Evolutionary conservation across 441 rosid species (phyloP), one percentile per base, ranked within the genome.

Genomic region (Gossypium gossypioides): DNA sequence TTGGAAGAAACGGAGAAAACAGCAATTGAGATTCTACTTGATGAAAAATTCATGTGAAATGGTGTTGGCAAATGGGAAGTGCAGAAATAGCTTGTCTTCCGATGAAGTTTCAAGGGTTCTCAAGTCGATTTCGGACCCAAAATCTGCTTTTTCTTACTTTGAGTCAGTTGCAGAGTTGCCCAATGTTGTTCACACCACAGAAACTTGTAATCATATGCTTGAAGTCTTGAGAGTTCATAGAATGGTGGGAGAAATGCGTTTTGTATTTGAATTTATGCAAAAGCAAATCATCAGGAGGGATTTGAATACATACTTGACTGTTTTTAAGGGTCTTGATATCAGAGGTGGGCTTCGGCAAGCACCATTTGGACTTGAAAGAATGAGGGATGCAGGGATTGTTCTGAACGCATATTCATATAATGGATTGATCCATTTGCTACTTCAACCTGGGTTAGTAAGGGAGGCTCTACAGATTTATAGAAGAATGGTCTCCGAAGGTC

Each of bases 241-340:
- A 24, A 88, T 76, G 79, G 48, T 84, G 18, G 89, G 72, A 62
- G 92, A 89, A 22, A 94, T 94, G 96, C 88, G 57, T 40, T 22
- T 50, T 78, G 93, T 94, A 74, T 94, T 91, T 75, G 81, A 85
- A 59, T 80, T 90, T 71, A 94, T 94, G 97, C 97, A 94, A 82
- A 89, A 82, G 61, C 81, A 83, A 70, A 85, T 92, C 72, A 90
- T 91, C 42, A 78, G 81, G 75, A 84, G 97, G 82, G 89, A 86
- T 79, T 37, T 69, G 77, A 68, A 74, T 57, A 92, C 97, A 57
- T 94, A 81, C 79, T 76, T 87, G 79, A 86, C 72, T 24, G 70
- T 94, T 10, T 89, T 90, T 74, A 92, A 82, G 86, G 78, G 77
- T 62, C 87, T 89, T 65, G 67, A 71, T 34, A 60, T 92, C 3